Percentiles rank a stretch among this genome's conserved stretches.
These are phyloP conservation scores for Populus davidiana DNA, from an alignment of 345 rosid species.

Conservation along the genomic window DNA sequence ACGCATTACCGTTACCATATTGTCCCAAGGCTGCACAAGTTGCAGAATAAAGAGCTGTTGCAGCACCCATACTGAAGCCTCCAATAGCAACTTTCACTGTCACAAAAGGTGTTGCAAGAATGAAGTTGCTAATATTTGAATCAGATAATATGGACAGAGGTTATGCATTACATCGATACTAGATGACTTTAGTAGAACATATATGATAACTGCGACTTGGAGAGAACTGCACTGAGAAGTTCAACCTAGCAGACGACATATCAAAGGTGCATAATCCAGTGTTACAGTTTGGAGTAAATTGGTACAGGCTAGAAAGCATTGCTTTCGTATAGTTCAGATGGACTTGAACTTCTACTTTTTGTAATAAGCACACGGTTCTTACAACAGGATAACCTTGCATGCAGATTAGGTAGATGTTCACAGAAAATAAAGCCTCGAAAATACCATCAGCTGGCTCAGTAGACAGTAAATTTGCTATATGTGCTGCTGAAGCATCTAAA, in stretches of 20 bases:
- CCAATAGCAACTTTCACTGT: slow-evolving; percentile 37
- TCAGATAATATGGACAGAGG: background rate
- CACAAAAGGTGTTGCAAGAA: background rate
- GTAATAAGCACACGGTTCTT: background rate
- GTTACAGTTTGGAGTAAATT: background rate
- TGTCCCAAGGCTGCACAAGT: slow-evolving; percentile 30
- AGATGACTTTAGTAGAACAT: background rate
- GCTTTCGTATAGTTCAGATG: background rate
- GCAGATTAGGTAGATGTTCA: background rate
- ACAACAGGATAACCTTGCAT: background rate
- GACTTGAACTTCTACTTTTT: background rate
- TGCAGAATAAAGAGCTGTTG: slow-evolving; percentile 33
- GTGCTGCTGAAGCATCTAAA: slow-evolving; percentile 38
- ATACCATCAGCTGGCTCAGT: slow-evolving; percentile 36
- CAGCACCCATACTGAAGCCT: slow-evolving; percentile 38
- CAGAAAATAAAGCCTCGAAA: background rate
- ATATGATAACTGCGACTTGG: background rate
- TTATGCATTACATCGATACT: background rate
- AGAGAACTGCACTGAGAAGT: background rate
- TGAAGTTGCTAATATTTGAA: background rate
- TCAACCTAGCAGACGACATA: background rate
- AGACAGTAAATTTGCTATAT: slow-evolving; percentile 33
- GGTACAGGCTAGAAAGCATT: background rate
- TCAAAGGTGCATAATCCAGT: background rate
- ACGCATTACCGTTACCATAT: slow-evolving; percentile 22